Conservation (phyloP, 2,329 filamentous ascomycete genomes). For the Penicillium sp. region DNA sequence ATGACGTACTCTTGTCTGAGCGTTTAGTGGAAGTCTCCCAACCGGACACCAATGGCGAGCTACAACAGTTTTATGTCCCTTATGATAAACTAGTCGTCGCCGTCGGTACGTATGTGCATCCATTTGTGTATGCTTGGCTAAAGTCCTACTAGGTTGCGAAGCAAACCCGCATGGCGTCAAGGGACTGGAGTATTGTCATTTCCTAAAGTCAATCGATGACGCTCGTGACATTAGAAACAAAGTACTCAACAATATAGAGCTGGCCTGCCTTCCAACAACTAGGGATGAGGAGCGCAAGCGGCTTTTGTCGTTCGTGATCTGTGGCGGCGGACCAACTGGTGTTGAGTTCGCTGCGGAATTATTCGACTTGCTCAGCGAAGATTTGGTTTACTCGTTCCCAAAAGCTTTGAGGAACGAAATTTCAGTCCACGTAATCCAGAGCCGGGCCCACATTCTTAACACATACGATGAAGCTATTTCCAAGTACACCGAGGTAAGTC, state of each 20-base stretch:
- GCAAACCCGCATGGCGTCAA: constrained; percentile 96
- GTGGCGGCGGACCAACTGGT: constrained; percentile 91
- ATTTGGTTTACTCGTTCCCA: constrained; percentile 80
- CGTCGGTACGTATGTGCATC: constrained; percentile 58
- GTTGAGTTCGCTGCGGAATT: constrained; percentile 97
- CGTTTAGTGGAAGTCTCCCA: constrained; percentile 88
- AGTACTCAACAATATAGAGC: constrained; percentile 84
- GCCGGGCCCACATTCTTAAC: constrained; percentile 90
- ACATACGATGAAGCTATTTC: constrained; percentile 96
- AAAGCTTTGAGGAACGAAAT: constrained; percentile 91
- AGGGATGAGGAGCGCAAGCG: constrained; percentile 81
- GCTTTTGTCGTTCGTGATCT: constrained; percentile 91
- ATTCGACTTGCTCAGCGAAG: constrained; percentile 94
- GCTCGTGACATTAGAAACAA: constrained; percentile 85
- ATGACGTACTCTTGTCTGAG: constrained; percentile 87
- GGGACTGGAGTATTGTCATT: constrained; percentile 88
- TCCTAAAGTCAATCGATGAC: constrained; percentile 92
- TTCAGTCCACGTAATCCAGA: constrained; percentile 95
- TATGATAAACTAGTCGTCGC: constrained; percentile 96
- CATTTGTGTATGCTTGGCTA: neutral
- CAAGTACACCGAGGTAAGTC: constrained; percentile 75
- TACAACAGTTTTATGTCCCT: constrained; percentile 83
- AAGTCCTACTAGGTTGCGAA: constrained; percentile 60
- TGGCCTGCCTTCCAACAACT: constrained; percentile 89
- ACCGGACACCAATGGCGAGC: constrained; percentile 66